Evolutionary conservation across 2,329 filamentous ascomycete species (phyloP), one percentile per base, ranked within the genome.

Genomic region (Geoglossum cookeanum): DNA sequence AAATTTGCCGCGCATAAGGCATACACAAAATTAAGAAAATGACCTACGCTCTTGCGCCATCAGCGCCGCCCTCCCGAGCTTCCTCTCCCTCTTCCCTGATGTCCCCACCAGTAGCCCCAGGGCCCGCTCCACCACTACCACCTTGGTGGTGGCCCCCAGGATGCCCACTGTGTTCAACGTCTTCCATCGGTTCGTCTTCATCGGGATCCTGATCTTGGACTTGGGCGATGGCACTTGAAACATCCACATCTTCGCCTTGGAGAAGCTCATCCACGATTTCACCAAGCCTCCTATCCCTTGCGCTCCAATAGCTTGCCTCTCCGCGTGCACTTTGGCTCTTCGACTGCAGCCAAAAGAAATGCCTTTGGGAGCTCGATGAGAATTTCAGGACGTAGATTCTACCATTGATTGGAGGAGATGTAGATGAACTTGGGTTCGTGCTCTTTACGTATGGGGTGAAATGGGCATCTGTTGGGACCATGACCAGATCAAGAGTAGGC

Each of bases 41-140:
- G 71, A 98, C 94, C 91, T 97, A 98, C 92, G 91, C 92, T 96
- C 92, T 83, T 74, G 87, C 94, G 67, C 94, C 92, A 72, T 97
- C 92, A 64, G 88, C 88, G 68, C 94, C 92, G 60, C 91, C 92
- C 71, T 95, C 89, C 73, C 94, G 79, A 62, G 91, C 81, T 63
- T 81, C 83, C 69, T 88, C 82, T 59, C 92, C 92, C 70, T 97
- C 92, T 70, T 94, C 83, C 70, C 90, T 81, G 64, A 95, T 74
- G 68, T 98, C 91, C 61, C 90, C 91, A 58, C 91, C 91, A 2
- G 90, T 95, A 56, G 90, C 90, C 70, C 79, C 89, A 58, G 86
- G 74, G 37, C 89, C 90, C 60, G 90, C 90, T 62, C 90, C 90
- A 60, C 89, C 89, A 63, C 81, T 83, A 62, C 78, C 79, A 59